Evolutionary conservation across 2,329 filamentous ascomycete genomes (phyloP).

Genomic region (Exophiala xenobiotica): DNA sequence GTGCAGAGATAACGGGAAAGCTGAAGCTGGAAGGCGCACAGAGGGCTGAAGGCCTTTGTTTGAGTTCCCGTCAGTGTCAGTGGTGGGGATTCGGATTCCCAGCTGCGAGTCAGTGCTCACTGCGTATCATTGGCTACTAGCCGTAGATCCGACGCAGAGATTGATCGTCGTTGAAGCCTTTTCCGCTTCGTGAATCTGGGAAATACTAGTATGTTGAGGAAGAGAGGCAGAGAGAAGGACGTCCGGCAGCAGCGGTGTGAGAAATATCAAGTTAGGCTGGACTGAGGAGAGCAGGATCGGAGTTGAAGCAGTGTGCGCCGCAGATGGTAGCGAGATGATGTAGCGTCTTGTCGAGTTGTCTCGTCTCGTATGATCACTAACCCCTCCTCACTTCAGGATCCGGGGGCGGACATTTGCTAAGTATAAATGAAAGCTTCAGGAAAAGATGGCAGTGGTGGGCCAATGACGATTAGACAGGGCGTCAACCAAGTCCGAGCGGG

Average conservation of each 20-base stretch:
- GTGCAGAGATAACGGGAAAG: conserved; percentile 4
- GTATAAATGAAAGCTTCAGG: conserved; percentile 3
- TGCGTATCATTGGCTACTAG: background rate
- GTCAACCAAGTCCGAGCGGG: conserved; percentile 7
- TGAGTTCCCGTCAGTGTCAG: background rate
- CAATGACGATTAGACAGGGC: conserved; percentile 5
- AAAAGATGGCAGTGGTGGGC: conserved; percentile 4
- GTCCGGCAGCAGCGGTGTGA: conserved; percentile 1
- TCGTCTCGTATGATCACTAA: conserved; percentile 9
- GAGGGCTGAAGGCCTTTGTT: background rate
- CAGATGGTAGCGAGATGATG: conserved; percentile 3
- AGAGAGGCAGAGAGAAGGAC: background rate
- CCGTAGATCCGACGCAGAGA: background rate
- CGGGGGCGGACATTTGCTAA: conserved; percentile 3
- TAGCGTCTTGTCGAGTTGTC: conserved; percentile 1
- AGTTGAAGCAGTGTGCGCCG: conserved; percentile 5
- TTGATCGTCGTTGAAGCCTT: background rate
- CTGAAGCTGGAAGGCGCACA: conserved; percentile 4
- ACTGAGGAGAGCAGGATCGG: no score
- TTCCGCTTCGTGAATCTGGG: background rate
- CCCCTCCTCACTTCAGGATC: background rate
- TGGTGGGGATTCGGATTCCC: background rate
- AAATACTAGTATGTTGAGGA: background rate
- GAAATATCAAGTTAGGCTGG: no score
- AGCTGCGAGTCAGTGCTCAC: background rate